Base-by-base conservation (phyloP, 1,284 basidiomycete species). In the Apiotrichum siamense region DNA sequence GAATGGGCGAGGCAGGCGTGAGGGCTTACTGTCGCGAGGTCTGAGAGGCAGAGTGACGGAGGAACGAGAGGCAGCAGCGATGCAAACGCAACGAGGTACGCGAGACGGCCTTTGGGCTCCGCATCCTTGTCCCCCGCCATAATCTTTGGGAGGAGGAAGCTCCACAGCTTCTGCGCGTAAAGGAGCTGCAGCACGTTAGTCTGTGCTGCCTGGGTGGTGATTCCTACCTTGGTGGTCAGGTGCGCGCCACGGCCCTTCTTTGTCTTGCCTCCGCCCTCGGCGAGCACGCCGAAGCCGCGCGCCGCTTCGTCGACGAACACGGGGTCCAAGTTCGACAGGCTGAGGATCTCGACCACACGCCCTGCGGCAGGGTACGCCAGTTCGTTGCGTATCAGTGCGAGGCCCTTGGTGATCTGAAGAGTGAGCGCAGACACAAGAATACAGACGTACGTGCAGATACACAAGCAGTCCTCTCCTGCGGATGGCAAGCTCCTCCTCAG, bases 111-210 rank as follows among this genome's bases (percentile, higher is more conserved):
- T 20, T 36, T 25, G 65, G 68, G 62, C 7, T 58, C 57, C 18
- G 58, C 65, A 10, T 62, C 66, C 48, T 67, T 64, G 61, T 78
- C 76, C 5, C 85, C 85, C 0, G 77, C 76, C 31, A 92, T 79
- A 17, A 97, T 77, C 51, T 80, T 81, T 0, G 91, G 89, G 13
- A 97, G 76, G 7, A 91, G 76, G 23, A 75, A 72, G 49, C 80
- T 84, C 64, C 89, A 85, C 61, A 88, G 86, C 70, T 85, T 88
- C 69, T 98, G 94, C 29, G 84, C 83, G 72, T 88, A 83, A 18
- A 96, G 76, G 33, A 91, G 79, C 90, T 94, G 23, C 5, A 18
- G 42, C 7, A 15, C 31, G 51, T 45, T n/a, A 52, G 36, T 18
- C 15, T 5, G 6, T 20, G n/a, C 24, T 10, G 18, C 15, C 17